Conservation (phyloP, 2,329 filamentous ascomycete species). For the Cyclaneusma minus region DNA sequence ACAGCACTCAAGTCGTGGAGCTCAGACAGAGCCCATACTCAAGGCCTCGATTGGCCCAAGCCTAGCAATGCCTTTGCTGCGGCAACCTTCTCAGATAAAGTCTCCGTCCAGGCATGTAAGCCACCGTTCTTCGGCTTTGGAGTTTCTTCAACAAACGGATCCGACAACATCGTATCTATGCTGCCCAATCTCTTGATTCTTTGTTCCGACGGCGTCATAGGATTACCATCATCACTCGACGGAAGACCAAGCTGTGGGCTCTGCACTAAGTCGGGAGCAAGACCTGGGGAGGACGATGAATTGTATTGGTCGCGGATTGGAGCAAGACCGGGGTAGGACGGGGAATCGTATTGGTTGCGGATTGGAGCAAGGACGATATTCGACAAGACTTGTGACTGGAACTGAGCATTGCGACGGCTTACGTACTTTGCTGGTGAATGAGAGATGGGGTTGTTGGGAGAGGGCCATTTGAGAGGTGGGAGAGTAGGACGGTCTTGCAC, state of each 20-base stretch:
- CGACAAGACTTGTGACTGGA: no score
- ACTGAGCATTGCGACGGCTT: conserved; percentile 1
- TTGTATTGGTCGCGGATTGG: conserved; percentile 1
- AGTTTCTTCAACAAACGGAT: conserved; percentile 1
- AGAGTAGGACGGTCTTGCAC: no score
- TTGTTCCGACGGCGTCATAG: conserved; percentile 8
- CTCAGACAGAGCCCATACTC: no score
- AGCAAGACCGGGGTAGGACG: conserved; percentile 3
- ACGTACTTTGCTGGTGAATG: conserved; percentile 1
- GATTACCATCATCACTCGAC: conserved; percentile 6
- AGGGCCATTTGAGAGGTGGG: no score
- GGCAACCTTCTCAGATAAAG: no score
- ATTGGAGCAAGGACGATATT: conserved; percentile 7
- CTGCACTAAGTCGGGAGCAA: conserved; percentile 1
- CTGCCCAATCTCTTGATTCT: conserved; percentile 13
- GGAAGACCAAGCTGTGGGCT: conserved; percentile 7
- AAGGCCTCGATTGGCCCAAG: no score
- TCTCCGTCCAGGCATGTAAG: no score
- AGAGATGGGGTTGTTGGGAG: no score
- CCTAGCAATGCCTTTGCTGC: no score
- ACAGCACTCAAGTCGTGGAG: no score
- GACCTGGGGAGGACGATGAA: conserved; percentile 2
- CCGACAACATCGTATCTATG: conserved; percentile 12
- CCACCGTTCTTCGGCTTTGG: no score
- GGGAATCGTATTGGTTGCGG: conserved; percentile 1